These are phyloP conservation scores for Dryas drummondii DNA, from an alignment of 306 rosid genomes.

Conservation along the genomic window DNA sequence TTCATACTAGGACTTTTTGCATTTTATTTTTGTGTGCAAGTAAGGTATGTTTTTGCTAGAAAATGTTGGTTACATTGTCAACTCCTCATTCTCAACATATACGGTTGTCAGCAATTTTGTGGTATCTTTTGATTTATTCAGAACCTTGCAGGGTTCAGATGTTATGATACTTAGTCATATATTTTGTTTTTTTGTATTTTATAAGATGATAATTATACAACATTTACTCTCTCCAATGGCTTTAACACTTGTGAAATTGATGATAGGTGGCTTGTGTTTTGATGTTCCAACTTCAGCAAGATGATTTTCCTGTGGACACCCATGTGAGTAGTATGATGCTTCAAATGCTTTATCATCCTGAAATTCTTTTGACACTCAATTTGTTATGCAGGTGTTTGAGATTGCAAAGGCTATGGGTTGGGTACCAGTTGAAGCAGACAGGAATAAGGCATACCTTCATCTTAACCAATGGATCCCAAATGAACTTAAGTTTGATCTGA, in stretches of 20 bases:
- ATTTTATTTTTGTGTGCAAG: no score
- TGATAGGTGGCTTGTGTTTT: slow-evolving; percentile 49
- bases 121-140: no score
- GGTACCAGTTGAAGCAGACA: slow-evolving; percentile 76
- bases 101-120: no score
- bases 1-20: no score
- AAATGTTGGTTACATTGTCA: no score
- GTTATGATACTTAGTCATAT: neutral
- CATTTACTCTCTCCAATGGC: neutral
- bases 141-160: no score
- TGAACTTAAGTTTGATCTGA: slow-evolving; percentile 82
- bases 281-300: slow-evolving; percentile 76
- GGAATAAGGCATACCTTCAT: slow-evolving; percentile 82
- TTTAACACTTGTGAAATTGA: neutral
- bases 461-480: slow-evolving; percentile 79
- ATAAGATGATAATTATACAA: neutral
- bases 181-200: neutral
- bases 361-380: neutral
- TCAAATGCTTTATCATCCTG: slow-evolving; percentile 3
- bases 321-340: slow-evolving; percentile 54
- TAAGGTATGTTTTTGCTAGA: no score
- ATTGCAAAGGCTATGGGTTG: slow-evolving; percentile 74
- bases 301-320: slow-evolving; percentile 95
- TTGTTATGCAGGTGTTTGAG: slow-evolving; percentile 67
- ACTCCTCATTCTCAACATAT: no score